A percentile compares a stretch with the other conserved stretches of the same genome.
These are phyloP conservation scores for Ophiostoma tasmaniense DNA, from an alignment of 2,329 filamentous ascomycete genomes.

Conservation along the genomic window DNA sequence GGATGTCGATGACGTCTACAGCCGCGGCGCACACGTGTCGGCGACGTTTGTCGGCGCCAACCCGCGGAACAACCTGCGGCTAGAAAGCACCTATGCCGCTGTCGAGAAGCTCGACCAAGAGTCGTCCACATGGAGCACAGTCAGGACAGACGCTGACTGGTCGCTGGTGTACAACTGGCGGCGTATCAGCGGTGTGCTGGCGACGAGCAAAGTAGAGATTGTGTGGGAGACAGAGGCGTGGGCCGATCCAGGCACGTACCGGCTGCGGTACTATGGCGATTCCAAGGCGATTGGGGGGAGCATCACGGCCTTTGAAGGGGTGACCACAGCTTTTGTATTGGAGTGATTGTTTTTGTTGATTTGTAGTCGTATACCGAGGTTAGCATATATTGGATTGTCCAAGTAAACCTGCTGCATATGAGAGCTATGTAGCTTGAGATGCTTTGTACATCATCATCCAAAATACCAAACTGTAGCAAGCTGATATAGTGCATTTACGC, in stretches of 20 bases:
- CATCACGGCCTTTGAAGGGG: slow-evolving; percentile 62
- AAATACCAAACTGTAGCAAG: too few species aligned
- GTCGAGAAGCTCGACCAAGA: slow-evolving; percentile 51
- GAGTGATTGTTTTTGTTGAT: slow-evolving; percentile 11
- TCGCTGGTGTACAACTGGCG: slow-evolving; percentile 73
- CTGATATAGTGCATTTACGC: background rate
- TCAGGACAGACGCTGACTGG: slow-evolving; percentile 75
- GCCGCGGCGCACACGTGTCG: slow-evolving; percentile 46
- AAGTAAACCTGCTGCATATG: too few species aligned
- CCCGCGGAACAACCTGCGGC: slow-evolving; percentile 75
- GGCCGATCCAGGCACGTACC: slow-evolving; percentile 58
- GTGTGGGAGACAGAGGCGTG: slow-evolving; percentile 67
- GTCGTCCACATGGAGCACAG: slow-evolving; percentile 48
- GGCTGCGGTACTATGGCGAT: slow-evolving; percentile 79
- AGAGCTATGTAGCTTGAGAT: too few species aligned
- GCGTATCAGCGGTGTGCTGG: slow-evolving; percentile 58
- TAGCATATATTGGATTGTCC: too few species aligned
- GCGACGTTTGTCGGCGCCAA: slow-evolving; percentile 78
- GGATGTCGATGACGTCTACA: slow-evolving; percentile 46
- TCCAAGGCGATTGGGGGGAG: slow-evolving; percentile 55
- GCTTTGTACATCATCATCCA: too few species aligned
- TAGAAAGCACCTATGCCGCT: slow-evolving; percentile 68
- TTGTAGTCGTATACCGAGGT: too few species aligned
- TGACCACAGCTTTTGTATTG: slow-evolving; percentile 47
- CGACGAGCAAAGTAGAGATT: slow-evolving; percentile 68